Evolutionary conservation across 306 rosid genomes (phyloP), one percentile per base, ranked within the genome.

Genomic region (Oemleria cerasiformis): DNA sequence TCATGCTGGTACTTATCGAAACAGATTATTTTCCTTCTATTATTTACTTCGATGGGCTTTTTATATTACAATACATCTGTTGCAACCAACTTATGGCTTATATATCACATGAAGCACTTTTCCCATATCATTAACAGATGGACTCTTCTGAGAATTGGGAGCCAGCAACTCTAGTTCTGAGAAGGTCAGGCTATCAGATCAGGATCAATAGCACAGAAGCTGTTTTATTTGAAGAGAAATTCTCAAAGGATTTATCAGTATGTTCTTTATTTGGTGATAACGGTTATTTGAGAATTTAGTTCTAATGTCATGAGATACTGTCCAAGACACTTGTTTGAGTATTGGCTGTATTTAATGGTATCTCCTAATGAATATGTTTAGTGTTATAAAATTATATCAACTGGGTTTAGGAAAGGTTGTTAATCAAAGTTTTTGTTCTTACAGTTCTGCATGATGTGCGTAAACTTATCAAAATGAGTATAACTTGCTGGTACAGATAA

Each of bases 81-180:
- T 62, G 39, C 23, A 39, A 11, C 43, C 67, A 38, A 44, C 13
- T 17, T 19, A 62, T n/a, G 42, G 21, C 42, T 42, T 73, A 61
- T 63, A 42, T 69, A 16, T 50, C 39, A 1, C n/a, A 16, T 57
- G n/a, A 61, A 50, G 53, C 9, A 71, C 65, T 47, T 79, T 69
- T 82, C 73, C 19, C 7, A 44, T 63, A 36, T 72, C 53, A 54
- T 79, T 43, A 56, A 64, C 75, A 93, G 98, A 80, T 76, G 76
- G 97, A 94, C 71, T 82, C 95, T 83, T 81, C 96, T 40, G 99
- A 94, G 61, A 88, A 82, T 76, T 94, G 96, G 95, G 97, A 94
- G 80, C 84, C 74, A 74, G 84, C 96, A 40, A 83, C 96, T 54
- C 68, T 94, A 47, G 66, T 62, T 78, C 83, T 94, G 78, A 82